A percentile compares a stretch with the other conserved stretches of the same genome.
Evolutionary conservation across 176 grass and related monocot genomes (phyloP).

Genomic region (Cymbopogon citratus): DNA sequence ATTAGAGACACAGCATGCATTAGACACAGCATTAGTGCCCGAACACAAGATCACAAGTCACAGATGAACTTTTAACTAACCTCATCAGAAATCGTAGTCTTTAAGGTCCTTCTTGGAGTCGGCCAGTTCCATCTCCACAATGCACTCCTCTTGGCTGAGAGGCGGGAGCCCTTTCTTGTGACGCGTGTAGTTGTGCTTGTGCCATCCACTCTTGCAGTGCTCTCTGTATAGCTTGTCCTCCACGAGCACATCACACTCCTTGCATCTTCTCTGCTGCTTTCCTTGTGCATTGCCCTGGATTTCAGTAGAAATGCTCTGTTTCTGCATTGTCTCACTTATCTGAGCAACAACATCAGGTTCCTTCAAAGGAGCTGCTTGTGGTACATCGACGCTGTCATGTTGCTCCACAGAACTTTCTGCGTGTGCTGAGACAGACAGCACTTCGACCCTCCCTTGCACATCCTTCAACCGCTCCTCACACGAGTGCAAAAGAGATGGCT

Average conservation of each 20-base stretch:
- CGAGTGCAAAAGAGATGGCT: constrained; percentile 66
- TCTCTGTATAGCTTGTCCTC: constrained; percentile 74
- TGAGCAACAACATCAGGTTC: constrained; percentile 22
- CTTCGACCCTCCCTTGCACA: constrained; percentile 72
- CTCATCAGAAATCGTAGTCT: constrained; percentile 75
- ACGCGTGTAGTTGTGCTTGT: constrained; percentile 79
- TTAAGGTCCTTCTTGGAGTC: constrained; percentile 55
- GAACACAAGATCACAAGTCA: background rate
- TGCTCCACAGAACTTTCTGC: constrained; percentile 50
- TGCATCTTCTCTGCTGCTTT: constrained; percentile 61
- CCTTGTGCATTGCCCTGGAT: constrained; percentile 24
- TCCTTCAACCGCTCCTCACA: constrained; percentile 71
- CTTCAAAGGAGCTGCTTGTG: constrained; percentile 29
- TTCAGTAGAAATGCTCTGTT: constrained; percentile 43
- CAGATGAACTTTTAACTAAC: background rate
- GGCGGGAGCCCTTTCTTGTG: constrained; percentile 59
- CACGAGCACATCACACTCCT: constrained; percentile 49
- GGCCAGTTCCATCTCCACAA: constrained; percentile 54
- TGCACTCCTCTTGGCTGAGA: constrained; percentile 60
- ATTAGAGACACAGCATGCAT: too few relatives aligned
- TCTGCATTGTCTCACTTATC: constrained; percentile 52
- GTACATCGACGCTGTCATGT: constrained; percentile 40
- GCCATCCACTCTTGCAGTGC: constrained; percentile 77
- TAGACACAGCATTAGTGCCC: background rate
- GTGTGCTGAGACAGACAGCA: constrained; percentile 59